Evolutionary conservation across 225 moss, liverwort and hornwort species (phyloP).

Genomic region (Thuidium tamariscinum): DNA sequence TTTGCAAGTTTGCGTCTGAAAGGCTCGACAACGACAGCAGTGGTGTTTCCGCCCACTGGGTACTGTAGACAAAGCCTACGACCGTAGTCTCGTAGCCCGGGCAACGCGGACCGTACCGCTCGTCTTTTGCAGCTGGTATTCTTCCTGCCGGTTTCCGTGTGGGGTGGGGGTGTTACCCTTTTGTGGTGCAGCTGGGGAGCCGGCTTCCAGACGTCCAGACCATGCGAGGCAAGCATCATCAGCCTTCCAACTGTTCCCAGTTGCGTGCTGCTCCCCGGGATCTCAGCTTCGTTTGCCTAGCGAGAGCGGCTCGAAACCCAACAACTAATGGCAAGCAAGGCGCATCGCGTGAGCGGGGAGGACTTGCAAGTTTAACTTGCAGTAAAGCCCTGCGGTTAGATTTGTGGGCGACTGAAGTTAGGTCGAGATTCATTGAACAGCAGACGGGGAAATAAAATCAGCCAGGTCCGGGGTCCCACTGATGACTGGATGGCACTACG

Average conservation of each 20-base stretch:
- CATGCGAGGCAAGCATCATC: background rate
- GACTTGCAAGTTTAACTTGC: no score
- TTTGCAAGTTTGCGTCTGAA: background rate
- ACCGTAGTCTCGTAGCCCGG: no score
- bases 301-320: background rate
- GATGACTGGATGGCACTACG: background rate
- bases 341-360: background rate
- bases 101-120: no score
- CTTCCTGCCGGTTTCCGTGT: background rate
- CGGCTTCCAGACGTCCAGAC: background rate
- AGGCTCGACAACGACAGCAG: background rate
- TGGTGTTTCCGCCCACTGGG: background rate
- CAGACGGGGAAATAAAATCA: background rate
- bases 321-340: background rate
- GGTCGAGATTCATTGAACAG: background rate
- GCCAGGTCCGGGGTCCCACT: background rate
- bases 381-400: no score
- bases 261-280: background rate
- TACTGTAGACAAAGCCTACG: background rate
- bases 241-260: background rate
- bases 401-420: background rate
- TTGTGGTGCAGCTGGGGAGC: background rate
- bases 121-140: background rate
- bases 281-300: background rate
- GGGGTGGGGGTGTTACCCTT: background rate